Conservation (phyloP, 176 grass and related monocot genomes). For the Zea luxurians region DNA sequence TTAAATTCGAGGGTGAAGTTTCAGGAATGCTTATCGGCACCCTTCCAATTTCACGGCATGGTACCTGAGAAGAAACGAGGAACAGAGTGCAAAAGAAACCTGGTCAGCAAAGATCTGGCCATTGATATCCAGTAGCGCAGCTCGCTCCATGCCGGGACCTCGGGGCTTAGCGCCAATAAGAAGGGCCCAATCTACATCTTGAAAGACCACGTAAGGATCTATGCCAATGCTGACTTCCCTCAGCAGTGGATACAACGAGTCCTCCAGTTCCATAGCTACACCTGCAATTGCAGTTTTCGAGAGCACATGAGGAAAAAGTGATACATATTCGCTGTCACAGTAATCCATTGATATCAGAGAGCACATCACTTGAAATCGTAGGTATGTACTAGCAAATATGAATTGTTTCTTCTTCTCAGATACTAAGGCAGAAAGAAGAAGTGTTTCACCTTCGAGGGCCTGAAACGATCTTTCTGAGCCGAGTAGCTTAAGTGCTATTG, state of each 20-base stretch:
- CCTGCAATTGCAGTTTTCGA: conserved; percentile 51
- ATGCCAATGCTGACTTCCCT: conserved; percentile 90
- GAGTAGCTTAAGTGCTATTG: conserved; percentile 78
- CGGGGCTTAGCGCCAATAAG: conserved; percentile 94
- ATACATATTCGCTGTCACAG: conserved; percentile 5
- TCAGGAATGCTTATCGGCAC: not conserved
- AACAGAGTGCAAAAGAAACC: conserved; percentile 41
- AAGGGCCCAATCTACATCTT: conserved; percentile 89
- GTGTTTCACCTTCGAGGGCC: conserved; percentile 76
- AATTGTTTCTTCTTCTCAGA: conserved; percentile 9
- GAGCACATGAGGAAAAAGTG: conserved; percentile 25
- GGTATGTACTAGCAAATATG: not conserved
- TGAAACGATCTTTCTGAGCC: conserved; percentile 91
- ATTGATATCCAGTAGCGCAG: conserved; percentile 86
- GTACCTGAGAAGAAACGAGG: conserved; percentile 4
- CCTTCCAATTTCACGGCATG: not conserved
- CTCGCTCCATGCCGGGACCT: conserved; percentile 94
- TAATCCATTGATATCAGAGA: not conserved
- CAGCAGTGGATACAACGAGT: conserved; percentile 89
- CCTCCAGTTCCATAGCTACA: conserved; percentile 96
- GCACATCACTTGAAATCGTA: conserved; percentile 14
- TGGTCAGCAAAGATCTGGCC: conserved; percentile 93
- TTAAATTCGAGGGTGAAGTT: conserved; percentile 11
- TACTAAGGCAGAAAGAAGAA: not conserved
- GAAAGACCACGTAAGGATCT: conserved; percentile 76